Evolutionary conservation across 257 asterid genomes (phyloP).

Genomic region (Verbena officinalis): DNA sequence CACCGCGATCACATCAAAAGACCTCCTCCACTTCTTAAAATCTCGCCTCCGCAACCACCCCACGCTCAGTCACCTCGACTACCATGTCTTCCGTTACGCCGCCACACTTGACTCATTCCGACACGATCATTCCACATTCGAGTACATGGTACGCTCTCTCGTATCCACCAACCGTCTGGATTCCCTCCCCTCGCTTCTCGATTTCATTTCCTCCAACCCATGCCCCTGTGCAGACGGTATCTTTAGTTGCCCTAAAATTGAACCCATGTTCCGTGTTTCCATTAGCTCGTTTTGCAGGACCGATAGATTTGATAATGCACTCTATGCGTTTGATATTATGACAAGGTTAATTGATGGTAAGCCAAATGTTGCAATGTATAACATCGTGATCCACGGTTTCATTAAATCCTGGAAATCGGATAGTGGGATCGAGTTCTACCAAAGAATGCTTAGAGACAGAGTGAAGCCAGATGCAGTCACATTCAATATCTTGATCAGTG

Average conservation of each 20-base stretch:
- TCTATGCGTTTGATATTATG: conserved; percentile 69
- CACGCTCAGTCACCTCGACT: conserved; percentile 75
- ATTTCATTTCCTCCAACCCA: conserved; percentile 78
- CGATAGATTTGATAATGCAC: conserved; percentile 66
- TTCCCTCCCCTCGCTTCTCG: conserved; percentile 62
- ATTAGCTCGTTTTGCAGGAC: conserved; percentile 61
- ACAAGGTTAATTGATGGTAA: conserved; percentile 76
- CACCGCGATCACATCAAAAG: conserved; percentile 57
- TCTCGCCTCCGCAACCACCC: conserved; percentile 81
- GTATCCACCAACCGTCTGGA: conserved; percentile 73
- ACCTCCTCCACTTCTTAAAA: conserved; percentile 65
- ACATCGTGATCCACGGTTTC: conserved; percentile 75
- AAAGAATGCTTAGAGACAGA: conserved; percentile 64
- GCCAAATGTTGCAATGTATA: conserved; percentile 61
- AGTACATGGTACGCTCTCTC: conserved; percentile 82
- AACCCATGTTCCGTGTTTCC: conserved; percentile 69
- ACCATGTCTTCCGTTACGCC: conserved; percentile 81
- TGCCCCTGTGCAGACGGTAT: conserved; percentile 97
- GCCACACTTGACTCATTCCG: conserved; percentile 88
- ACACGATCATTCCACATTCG: conserved; percentile 86
- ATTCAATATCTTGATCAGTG: conserved; percentile 78
- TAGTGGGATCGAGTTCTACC: conserved; percentile 58
- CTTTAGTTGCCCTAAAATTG: conserved; percentile 76
- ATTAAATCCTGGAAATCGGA: conserved; percentile 58
- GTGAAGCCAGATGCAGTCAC: conserved; percentile 75